Conservation (phyloP, 2,329 filamentous ascomycete species). For the Microdochium paspali region DNA sequence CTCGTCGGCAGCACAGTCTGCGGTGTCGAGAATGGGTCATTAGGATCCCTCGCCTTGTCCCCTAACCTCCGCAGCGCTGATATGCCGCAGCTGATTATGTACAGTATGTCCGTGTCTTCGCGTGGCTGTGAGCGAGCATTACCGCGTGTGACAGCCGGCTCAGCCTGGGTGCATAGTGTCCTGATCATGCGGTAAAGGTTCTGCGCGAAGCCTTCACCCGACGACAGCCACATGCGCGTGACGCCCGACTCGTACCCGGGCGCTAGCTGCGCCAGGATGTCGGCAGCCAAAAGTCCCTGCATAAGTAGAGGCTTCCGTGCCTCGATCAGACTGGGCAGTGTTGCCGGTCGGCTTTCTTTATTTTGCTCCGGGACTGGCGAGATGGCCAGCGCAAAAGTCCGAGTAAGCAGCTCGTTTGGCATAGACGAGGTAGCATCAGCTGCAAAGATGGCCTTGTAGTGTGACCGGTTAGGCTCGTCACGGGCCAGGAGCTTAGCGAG, state of each 20-base stretch:
- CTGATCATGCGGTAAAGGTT: conserved; percentile 70
- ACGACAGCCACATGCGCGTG: conserved; percentile 72
- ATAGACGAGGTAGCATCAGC: conserved; percentile 55
- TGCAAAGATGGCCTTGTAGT: conserved; percentile 75
- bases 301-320: conserved; percentile 81
- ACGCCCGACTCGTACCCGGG: conserved; percentile 63
- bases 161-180: conserved; percentile 56
- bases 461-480: conserved; percentile 83
- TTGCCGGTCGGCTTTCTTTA: conserved; percentile 43
- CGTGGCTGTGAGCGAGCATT: conserved; percentile 20
- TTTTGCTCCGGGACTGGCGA: conserved; percentile 68
- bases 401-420: conserved; percentile 73
- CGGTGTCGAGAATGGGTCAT: conserved; percentile 43
- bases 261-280: conserved; percentile 72
- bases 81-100: conserved; percentile 60
- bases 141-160: conserved; percentile 27
- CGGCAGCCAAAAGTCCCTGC: conserved; percentile 83
- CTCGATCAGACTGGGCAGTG: conserved; percentile 61
- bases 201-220: conserved; percentile 73
- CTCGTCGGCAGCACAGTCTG: conserved; percentile 54
- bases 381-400: conserved; percentile 78
- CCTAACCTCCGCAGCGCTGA: conserved; percentile 58
- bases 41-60: conserved; percentile 57
- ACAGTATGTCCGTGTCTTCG: conserved; percentile 43
- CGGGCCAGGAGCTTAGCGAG: conserved; percentile 85